Base-by-base conservation (phyloP, 441 rosid species). In the Adansonia gregorii region DNA sequence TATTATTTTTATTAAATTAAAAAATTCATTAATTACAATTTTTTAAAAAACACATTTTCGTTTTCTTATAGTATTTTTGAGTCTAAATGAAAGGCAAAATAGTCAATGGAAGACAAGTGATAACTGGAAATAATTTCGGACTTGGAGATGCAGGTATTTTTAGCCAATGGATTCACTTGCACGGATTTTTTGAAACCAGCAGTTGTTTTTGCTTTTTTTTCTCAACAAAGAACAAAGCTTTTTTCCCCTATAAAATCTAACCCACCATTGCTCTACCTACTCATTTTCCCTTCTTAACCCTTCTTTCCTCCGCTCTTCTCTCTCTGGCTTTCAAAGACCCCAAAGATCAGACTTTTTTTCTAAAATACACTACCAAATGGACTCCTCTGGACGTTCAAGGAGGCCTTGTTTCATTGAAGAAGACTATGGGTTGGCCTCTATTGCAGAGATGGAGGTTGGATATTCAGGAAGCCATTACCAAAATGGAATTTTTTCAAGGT, bases 401-500 rank as follows among this genome's bases (percentile, higher is more conserved):
- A 83, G 86, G 66, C 78, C 85, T 78, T 89, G 88, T 80, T 88
- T 89, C 66, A 45, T 77, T 0, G 88, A 82, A 41, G 90, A 85
- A 51, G 91, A 90, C 65, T 85, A 87, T 76, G 92, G 92, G 14
- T 71, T 90, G 82, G 92, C 89, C 65, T 89, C 91, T 27, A 67
- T 88, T 19, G 90, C 87, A 8, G 92, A 79, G 31, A 67, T 78
- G 81, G 90, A 89, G 77, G 87, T 87, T 77, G 91, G 91, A 72
- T 82, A 83, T 75, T 88, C 88, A 0, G 88, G 85, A 54, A 72
- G 77, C 70, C 8, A 59, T 45, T 72, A 68, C 8, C 73, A 59
- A 51, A 63, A 79, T 58, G 76, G 86, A 0, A 79, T 83, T 60
- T 77, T 84, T 67, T 81, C 90, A 0, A 79, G 89, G 49, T 67